Conservation (phyloP, 2,329 filamentous ascomycete genomes). For the Aspergillus hortae region DNA sequence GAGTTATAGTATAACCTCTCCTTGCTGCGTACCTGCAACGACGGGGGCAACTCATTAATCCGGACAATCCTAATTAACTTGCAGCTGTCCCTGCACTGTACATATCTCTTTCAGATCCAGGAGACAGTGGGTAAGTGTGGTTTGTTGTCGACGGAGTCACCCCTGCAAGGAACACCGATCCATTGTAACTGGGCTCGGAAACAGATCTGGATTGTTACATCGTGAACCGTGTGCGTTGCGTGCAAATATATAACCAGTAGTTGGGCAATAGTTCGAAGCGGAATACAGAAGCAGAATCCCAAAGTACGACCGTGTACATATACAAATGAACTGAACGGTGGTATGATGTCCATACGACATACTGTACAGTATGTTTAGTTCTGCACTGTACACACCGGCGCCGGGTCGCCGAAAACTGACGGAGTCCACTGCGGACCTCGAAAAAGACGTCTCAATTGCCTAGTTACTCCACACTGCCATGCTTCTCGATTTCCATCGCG, state of each 20-base stretch:
- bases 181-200: too few relatives aligned
- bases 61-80: slow-evolving; percentile 3
- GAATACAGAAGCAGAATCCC: too few relatives aligned
- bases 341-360: not conserved
- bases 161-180: not conserved
- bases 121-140: slow-evolving; percentile 1
- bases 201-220: not conserved
- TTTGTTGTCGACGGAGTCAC: not conserved
- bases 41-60: not conserved
- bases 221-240: not conserved
- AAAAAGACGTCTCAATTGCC: not conserved
- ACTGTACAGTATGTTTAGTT: slow-evolving; percentile 1
- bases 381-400: slow-evolving; percentile 15
- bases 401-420: slow-evolving; percentile 13
- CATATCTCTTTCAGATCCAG: slow-evolving; percentile 4
- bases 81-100: slow-evolving; percentile 8
- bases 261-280: too few relatives aligned
- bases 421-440: slow-evolving; percentile 22
- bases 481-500: not conserved
- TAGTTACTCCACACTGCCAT: not conserved
- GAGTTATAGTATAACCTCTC: slow-evolving; percentile 2
- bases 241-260: too few relatives aligned
- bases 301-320: too few relatives aligned
- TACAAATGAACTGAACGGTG: not conserved
- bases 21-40: slow-evolving; percentile 11